Evolutionary conservation across 352 stramenopile genomes (phyloP), one percentile per base, ranked within the genome.

Genomic region (Sclerospora graminicola): DNA sequence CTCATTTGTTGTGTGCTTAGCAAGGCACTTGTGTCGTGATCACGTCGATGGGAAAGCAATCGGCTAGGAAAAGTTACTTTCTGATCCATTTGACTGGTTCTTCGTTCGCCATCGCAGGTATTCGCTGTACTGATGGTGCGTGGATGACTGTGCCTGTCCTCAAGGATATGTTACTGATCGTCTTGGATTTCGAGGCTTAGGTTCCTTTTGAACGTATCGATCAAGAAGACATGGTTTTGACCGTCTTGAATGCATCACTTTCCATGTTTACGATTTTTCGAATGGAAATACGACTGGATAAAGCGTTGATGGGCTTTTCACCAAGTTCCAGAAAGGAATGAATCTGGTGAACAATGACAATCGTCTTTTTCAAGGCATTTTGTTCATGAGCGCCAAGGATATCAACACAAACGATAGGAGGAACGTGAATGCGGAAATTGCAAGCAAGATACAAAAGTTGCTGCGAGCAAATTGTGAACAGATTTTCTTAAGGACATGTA

Each of bases 1-100:
- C n/a, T n/a, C n/a, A n/a, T n/a, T n/a, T n/a, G n/a, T n/a, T n/a
- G n/a, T n/a, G n/a, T n/a, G n/a, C n/a, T n/a, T n/a, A n/a, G n/a
- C n/a, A n/a, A n/a, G n/a, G n/a, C n/a, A n/a, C n/a, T n/a, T n/a
- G n/a, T n/a, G n/a, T n/a, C n/a, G n/a, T n/a, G n/a, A n/a, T n/a
- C n/a, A n/a, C n/a, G n/a, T n/a, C n/a, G n/a, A n/a, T n/a, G n/a
- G n/a, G n/a, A n/a, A 82, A 84, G 24, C 76, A 89, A 32, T 89
- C 76, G 1, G 85, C 76, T 1, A 73, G 76, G 3, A 85, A 89
- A 28, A 85, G 71, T 35, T 89, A 86, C 34, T 86, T 84, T 16
- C 38, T 89, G 1, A 89, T 86, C 18, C 76, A 86, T 35, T 40
- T 88, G 45, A 85, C 69, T 0, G 72, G 75, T 11, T 82, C 65